A percentile compares a stretch with the other conserved stretches of the same genome.
These are phyloP conservation scores for Ilyonectria sp. DNA, from an alignment of 2,329 filamentous ascomycete genomes.

Conservation along the genomic window DNA sequence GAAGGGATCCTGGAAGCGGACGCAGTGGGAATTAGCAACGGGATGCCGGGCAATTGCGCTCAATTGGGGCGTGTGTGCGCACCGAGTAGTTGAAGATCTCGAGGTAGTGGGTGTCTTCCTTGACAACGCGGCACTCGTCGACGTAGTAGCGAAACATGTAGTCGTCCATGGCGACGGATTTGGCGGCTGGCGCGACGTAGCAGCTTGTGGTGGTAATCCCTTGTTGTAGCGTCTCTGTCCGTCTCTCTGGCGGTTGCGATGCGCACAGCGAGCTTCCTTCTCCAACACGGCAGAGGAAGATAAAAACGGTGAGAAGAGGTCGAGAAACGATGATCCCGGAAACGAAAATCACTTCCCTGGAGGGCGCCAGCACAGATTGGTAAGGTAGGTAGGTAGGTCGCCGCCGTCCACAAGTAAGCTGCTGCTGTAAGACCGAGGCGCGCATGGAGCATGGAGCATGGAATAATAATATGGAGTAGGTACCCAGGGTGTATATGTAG, in stretches of 20 bases:
- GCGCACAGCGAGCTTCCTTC: too few species aligned
- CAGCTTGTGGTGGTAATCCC: not conserved
- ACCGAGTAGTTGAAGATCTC: constrained; percentile 75
- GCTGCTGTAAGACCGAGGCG: not conserved
- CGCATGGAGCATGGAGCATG: too few species aligned
- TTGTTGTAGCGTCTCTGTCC: not conserved
- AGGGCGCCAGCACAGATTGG: constrained; percentile 21
- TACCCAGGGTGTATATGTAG: not conserved
- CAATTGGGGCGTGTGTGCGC: constrained; percentile 40
- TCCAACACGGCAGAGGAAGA: not conserved
- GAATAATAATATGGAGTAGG: too few species aligned
- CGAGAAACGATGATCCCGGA: constrained; percentile 14
- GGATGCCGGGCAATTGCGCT: not conserved
- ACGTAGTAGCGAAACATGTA: constrained; percentile 69
- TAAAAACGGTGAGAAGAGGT: constrained; percentile 11
- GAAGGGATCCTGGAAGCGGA: constrained; percentile 60
- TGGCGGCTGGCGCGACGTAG: not conserved
- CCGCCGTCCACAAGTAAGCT: not conserved
- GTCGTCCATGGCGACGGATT: constrained; percentile 65
- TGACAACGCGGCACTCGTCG: constrained; percentile 62
- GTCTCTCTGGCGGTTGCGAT: too few species aligned
- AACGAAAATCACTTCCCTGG: constrained; percentile 12
- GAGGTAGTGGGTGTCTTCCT: constrained; percentile 69
- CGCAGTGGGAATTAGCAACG: not conserved
- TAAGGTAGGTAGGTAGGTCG: not conserved